Evolutionary conservation across 2,329 filamentous ascomycete genomes (phyloP), one percentile per base, ranked within the genome.

Genomic region (Aspergillus sp.): DNA sequence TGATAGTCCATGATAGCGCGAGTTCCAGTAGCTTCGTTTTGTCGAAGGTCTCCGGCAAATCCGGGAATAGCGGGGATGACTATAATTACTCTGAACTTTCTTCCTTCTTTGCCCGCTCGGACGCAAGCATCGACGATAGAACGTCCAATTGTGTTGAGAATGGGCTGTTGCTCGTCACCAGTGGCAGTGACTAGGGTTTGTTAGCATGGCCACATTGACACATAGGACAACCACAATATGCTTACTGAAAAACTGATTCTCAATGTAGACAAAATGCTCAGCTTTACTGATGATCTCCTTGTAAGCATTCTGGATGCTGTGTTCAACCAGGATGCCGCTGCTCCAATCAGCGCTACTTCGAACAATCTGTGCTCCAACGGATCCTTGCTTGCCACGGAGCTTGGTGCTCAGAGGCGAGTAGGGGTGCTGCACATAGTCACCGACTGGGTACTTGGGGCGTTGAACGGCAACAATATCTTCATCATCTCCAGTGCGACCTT

Each of bases 1-100:
- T 98, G 95, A 70, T 96, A 98, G 72, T 98, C 93, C 91, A 99
- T 98, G 68, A 98, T 99, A 11, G 93, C 93, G 49, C 91, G 79
- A 0, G 93, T 98, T 9, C 93, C 93, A 1, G 86, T 85, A 0
- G 93, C 93, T 19, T 90, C 91, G 66, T 90, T 87, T 12, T 92
- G 87, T 56, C 93, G 82, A 31, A 99, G 81, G 70, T 98, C 93
- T 46, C 93, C 93, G 0, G 93, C 93, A 67, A 99, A 99, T 0
- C 93, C 95, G 7, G 95, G 93, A 57, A 99, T 89, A 1, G 91
- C 88, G 2, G 95, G 95, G 52, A 98, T 96, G 23, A 98, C 66
- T 56, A 96, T 84, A 60, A 99, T 96, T 63, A 99, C 86, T 23
- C 90, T 82, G 79, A 98, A 99, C 65, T 96, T 96, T 51, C 93